Evolutionary conservation across 768 basidiomycete genomes (phyloP).

Genomic region (Trametes sanguinea): DNA sequence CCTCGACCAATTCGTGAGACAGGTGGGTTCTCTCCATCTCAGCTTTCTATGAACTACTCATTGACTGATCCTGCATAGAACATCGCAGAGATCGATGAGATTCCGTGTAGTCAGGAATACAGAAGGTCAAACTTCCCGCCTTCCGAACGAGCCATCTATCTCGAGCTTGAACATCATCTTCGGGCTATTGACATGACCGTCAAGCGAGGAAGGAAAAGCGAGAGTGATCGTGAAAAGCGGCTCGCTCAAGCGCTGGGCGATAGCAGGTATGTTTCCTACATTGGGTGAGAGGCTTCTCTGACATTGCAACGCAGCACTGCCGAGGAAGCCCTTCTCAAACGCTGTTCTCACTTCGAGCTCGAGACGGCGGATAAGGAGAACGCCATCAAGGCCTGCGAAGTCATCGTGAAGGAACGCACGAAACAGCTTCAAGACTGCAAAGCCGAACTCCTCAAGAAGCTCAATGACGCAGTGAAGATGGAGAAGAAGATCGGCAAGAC

Average conservation of each 20-base stretch:
- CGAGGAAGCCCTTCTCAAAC: conserved; percentile 91
- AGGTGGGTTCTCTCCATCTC: conserved; percentile 48
- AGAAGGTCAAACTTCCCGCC: conserved; percentile 81
- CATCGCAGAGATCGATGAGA: conserved; percentile 91
- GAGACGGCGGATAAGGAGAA: conserved; percentile 65
- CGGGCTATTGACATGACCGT: conserved; percentile 86
- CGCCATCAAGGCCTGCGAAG: conserved; percentile 90
- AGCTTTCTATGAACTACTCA: not conserved
- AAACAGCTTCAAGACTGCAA: conserved; percentile 81
- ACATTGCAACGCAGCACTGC: conserved; percentile 57
- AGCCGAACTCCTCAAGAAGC: conserved; percentile 63
- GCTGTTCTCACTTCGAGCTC: conserved; percentile 93
- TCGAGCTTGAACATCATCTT: conserved; percentile 92
- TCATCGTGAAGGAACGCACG: conserved; percentile 82
- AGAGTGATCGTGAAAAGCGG: conserved; percentile 87
- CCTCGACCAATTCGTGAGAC: conserved; percentile 79
- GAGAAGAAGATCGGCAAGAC: conserved; percentile 68
- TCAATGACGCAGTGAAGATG: conserved; percentile 64
- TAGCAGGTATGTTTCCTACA: conserved; percentile 57
- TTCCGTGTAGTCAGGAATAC: conserved; percentile 71
- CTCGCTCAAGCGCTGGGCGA: conserved; percentile 85
- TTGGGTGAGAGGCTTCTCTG: not conserved
- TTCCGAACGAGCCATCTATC: conserved; percentile 91
- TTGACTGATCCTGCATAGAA: not conserved
- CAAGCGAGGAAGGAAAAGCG: conserved; percentile 62